A percentile compares a stretch with the other conserved stretches of the same genome.
phyloP scores from a whole-genome alignment of 345 rosid genomes.

The Carallia pectinifolia region DNA sequence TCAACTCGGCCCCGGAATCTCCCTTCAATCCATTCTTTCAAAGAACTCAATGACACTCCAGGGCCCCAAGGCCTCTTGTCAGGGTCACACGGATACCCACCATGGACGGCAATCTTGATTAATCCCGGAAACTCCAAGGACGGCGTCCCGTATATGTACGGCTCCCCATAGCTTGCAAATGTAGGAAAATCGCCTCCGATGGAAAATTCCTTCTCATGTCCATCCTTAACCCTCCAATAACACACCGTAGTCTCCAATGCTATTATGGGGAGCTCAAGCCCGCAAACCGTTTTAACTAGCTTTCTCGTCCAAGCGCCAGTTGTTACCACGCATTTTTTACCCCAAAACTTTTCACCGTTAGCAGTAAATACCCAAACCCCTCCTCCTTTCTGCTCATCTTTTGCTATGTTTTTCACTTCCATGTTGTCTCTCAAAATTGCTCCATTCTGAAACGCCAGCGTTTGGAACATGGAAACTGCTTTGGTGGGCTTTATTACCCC shows the following conservation, averaged over 20 bases:
- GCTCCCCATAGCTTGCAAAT: slow-evolving; percentile 60
- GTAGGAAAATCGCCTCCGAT: slow-evolving; percentile 65
- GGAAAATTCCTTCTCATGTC: slow-evolving; percentile 46
- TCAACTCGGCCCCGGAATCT: slow-evolving; percentile 65
- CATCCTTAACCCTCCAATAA: slow-evolving; percentile 83
- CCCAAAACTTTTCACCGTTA: slow-evolving; percentile 47
- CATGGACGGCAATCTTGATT: slow-evolving; percentile 61
- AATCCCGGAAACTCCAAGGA: slow-evolving; percentile 79
- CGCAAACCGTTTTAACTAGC: slow-evolving; percentile 48
- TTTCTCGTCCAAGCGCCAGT: slow-evolving; percentile 81
- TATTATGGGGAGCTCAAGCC: slow-evolving; percentile 57
- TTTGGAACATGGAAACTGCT: slow-evolving; percentile 85
- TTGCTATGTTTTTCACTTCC: slow-evolving; percentile 47
- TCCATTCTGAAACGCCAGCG: slow-evolving; percentile 53
- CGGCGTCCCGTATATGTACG: slow-evolving; percentile 73
- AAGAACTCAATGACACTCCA: slow-evolving; percentile 27
- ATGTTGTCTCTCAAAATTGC: slow-evolving; percentile 62
- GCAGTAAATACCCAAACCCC: slow-evolving; percentile 43
- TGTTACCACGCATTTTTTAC: slow-evolving; percentile 68
- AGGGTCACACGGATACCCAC: slow-evolving; percentile 69
- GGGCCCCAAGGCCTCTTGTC: slow-evolving; percentile 86
- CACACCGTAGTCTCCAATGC: slow-evolving; percentile 55
- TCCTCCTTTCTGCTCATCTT: slow-evolving; percentile 53
- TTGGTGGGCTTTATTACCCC: slow-evolving; percentile 87
- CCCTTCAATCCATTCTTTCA: slow-evolving; percentile 64